Evolutionary conservation across 2,329 filamentous ascomycete genomes (phyloP).

Genomic region (Lizonia empirigonia): DNA sequence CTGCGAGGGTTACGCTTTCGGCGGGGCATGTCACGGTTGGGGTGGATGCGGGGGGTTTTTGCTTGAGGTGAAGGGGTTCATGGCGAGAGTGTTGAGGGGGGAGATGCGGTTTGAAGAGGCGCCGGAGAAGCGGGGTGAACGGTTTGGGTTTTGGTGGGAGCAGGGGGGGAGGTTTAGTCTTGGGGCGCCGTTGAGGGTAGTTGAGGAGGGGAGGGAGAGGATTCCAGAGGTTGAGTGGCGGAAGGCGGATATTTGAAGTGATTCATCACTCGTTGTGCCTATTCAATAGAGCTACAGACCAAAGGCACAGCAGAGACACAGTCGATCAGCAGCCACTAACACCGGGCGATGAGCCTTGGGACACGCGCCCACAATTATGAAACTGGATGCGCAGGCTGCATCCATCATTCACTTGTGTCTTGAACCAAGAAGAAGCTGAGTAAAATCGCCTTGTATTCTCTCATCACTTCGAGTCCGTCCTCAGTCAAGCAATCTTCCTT

Average conservation of each 20-base stretch:
- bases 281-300: too few species aligned
- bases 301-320: too few species aligned
- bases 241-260: neutral
- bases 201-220: slow-evolving; percentile 1
- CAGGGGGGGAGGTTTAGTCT: slow-evolving; percentile 3
- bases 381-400: too few species aligned
- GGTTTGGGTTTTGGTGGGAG: slow-evolving; percentile 7
- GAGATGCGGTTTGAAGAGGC: slow-evolving; percentile 9
- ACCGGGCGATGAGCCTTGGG: too few species aligned
- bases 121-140: slow-evolving; percentile 7
- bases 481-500: neutral
- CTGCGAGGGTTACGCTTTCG: neutral
- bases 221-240: slow-evolving; percentile 2
- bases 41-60: slow-evolving; percentile 12
- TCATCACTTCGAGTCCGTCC: too few species aligned
- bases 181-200: slow-evolving; percentile 7
- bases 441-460: too few species aligned
- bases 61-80: slow-evolving; percentile 9
- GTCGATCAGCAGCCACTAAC: too few species aligned
- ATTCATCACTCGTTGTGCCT: neutral
- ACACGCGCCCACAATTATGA: too few species aligned
- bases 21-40: slow-evolving; percentile 17
- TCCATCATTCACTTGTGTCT: too few species aligned
- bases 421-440: too few species aligned
- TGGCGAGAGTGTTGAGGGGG: slow-evolving; percentile 15